phyloP scores from a whole-genome alignment of 495 filamentous ascomycete genomes.

The Tuber umbilicatum region DNA sequence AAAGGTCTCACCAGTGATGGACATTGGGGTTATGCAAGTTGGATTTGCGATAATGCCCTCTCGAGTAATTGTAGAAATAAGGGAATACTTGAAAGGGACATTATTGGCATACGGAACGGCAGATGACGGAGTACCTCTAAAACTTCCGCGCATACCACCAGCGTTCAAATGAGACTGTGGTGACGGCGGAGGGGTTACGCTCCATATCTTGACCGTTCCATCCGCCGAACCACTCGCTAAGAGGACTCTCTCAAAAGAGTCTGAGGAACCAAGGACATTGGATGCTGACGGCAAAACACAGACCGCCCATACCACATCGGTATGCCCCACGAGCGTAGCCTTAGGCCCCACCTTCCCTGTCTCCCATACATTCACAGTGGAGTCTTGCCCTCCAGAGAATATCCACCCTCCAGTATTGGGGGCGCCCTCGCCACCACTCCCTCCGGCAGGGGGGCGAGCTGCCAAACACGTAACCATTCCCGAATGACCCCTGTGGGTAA shows the following conservation, averaged over 20 bases:
- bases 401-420: constrained; percentile 90
- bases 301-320: constrained; percentile 90
- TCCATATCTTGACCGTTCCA: constrained; percentile 88
- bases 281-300: constrained; percentile 85
- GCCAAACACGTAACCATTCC: constrained; percentile 84
- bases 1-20: constrained; percentile 79
- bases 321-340: constrained; percentile 88
- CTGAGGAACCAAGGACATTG: constrained; percentile 56
- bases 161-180: constrained; percentile 55
- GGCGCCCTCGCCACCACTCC: constrained; percentile 10
- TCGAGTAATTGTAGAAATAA: constrained; percentile 77
- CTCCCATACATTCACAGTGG: constrained; percentile 91
- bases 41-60: constrained; percentile 64
- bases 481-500: constrained; percentile 86
- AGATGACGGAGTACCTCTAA: constrained; percentile 63
- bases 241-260: constrained; percentile 69
- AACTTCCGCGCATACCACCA: constrained; percentile 65
- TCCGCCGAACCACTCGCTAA: constrained; percentile 90
- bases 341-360: constrained; percentile 88
- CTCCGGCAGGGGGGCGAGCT: constrained; percentile 67
- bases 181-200: constrained; percentile 83
- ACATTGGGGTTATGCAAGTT: constrained; percentile 85
- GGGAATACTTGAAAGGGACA: constrained; percentile 54
- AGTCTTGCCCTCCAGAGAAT: constrained; percentile 92
- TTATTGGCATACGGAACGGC: constrained; percentile 40